Evolutionary conservation across 495 filamentous ascomycete genomes (phyloP).

Genomic region (Chlorociboria aeruginascens): DNA sequence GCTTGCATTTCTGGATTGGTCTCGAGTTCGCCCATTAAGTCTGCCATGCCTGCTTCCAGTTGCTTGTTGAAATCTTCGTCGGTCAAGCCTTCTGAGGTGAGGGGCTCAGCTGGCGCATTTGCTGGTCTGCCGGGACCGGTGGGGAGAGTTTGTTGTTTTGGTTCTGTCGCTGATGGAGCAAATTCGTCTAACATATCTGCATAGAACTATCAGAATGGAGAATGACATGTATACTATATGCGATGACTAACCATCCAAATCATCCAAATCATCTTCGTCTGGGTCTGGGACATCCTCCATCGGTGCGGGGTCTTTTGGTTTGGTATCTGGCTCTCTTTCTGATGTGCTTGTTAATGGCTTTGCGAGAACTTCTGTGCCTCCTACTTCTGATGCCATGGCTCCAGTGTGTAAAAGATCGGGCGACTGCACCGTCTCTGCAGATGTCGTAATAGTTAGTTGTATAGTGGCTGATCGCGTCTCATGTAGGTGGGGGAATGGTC

Average conservation of each 20-base stretch:
- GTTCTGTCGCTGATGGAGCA: slow-evolving; percentile 39
- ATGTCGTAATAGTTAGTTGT: too few species aligned
- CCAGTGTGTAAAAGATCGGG: background rate
- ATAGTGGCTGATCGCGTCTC: too few species aligned
- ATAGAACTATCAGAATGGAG: background rate
- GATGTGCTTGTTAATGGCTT: slow-evolving; percentile 1
- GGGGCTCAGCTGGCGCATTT: background rate
- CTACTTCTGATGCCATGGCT: slow-evolving; percentile 19
- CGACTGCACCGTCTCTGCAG: too few species aligned
- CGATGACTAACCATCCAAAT: slow-evolving; percentile 63
- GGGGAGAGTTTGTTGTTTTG: slow-evolving; percentile 26
- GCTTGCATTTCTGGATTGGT: slow-evolving; percentile 68
- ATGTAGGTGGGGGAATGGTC: too few species aligned
- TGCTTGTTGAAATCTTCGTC: slow-evolving; percentile 75
- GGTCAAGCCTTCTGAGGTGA: slow-evolving; percentile 20
- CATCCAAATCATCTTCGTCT: slow-evolving; percentile 81
- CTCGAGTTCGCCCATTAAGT: slow-evolving; percentile 60
- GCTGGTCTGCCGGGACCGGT: slow-evolving; percentile 28
- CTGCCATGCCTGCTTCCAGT: slow-evolving; percentile 78
- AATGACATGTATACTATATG: background rate
- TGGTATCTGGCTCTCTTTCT: slow-evolving; percentile 1
- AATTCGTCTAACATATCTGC: slow-evolving; percentile 90
- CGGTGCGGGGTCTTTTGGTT: slow-evolving; percentile 1
- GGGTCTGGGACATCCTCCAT: slow-evolving; percentile 44
- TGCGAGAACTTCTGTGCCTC: slow-evolving; percentile 9